Conservation (phyloP, 2,329 filamentous ascomycete genomes). For the Rhinocladiella mackenziei region DNA sequence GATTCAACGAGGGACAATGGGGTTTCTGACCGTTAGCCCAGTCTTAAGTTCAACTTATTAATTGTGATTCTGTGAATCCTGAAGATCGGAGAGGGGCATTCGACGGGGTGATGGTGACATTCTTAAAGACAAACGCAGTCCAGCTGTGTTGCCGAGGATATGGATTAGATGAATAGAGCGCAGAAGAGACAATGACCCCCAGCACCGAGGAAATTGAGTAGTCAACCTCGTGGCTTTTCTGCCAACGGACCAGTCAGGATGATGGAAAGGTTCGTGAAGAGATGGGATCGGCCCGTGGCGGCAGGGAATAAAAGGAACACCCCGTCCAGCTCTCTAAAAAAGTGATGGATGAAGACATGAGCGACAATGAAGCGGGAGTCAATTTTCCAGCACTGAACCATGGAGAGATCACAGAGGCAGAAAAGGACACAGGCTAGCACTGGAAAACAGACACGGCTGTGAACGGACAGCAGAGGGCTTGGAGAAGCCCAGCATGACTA, state of each 20-base stretch:
- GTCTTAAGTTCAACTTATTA: conserved; percentile 12
- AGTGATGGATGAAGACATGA: conserved; percentile 11
- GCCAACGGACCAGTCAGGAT: conserved; percentile 20
- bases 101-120: conserved; percentile 20
- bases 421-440: conserved; percentile 11
- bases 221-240: conserved; percentile 24
- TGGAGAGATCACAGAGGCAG: conserved; percentile 15
- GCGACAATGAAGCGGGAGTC: conserved; percentile 24
- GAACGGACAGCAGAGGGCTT: conserved; percentile 19
- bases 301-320: conserved; percentile 34
- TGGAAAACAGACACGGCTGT: conserved; percentile 16
- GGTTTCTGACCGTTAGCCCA: conserved; percentile 13
- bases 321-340: conserved; percentile 36
- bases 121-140: conserved; percentile 16
- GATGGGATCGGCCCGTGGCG: conserved; percentile 28
- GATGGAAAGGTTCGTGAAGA: conserved; percentile 8
- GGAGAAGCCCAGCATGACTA: conserved; percentile 15
- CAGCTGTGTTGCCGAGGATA: conserved; percentile 2
- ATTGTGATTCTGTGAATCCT: conserved; percentile 9
- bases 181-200: neutral
- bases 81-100: conserved; percentile 9
- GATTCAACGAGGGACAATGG: conserved; percentile 6
- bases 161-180: conserved; percentile 8
- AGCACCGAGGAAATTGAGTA: conserved; percentile 4
- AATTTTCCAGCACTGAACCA: conserved; percentile 17